A percentile compares a stretch with the other conserved stretches of the same genome.
phyloP scores from a whole-genome alignment of 2,329 filamentous ascomycete species.

The Aspergillus pseudoviridinutans region DNA sequence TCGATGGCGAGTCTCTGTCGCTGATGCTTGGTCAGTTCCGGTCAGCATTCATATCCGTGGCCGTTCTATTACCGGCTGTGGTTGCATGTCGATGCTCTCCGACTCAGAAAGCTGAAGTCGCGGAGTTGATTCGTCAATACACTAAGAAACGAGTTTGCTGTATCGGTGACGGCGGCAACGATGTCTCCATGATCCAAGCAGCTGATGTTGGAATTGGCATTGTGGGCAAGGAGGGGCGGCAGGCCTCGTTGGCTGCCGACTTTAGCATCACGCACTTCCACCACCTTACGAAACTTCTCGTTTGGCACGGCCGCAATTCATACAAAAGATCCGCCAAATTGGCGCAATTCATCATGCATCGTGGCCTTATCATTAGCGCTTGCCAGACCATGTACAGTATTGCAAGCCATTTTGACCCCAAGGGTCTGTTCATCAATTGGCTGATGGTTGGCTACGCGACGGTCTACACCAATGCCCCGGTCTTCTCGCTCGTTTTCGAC shows the following conservation, averaged over 20 bases:
- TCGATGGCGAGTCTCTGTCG: slow-evolving; percentile 86
- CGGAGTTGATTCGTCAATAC: slow-evolving; percentile 80
- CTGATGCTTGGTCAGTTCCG: slow-evolving; percentile 80
- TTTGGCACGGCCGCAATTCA: slow-evolving; percentile 96
- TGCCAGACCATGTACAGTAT: slow-evolving; percentile 98
- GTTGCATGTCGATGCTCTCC: slow-evolving; percentile 96
- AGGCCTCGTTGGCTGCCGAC: slow-evolving; percentile 91
- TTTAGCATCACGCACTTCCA: slow-evolving; percentile 96
- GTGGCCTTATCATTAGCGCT: slow-evolving; percentile 89
- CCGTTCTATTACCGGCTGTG: slow-evolving; percentile 83
- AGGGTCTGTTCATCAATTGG: slow-evolving; percentile 95
- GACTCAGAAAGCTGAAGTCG: slow-evolving; percentile 93
- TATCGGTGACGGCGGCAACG: slow-evolving; percentile 96
- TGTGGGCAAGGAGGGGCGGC: slow-evolving; percentile 93
- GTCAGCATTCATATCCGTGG: slow-evolving; percentile 79
- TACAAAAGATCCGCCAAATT: slow-evolving; percentile 96
- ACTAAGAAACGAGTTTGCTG: slow-evolving; percentile 96
- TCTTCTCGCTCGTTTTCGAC: slow-evolving; percentile 90
- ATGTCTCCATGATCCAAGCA: slow-evolving; percentile 98
- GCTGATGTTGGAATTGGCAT: slow-evolving; percentile 97
- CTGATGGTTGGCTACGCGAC: slow-evolving; percentile 95
- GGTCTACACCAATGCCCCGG: slow-evolving; percentile 87
- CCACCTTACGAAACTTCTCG: slow-evolving; percentile 91
- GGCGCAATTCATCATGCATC: slow-evolving; percentile 96
- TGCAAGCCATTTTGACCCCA: slow-evolving; percentile 84